phyloP scores from a whole-genome alignment of 2,329 filamentous ascomycete genomes.

The Cladophialophora carrionii region DNA sequence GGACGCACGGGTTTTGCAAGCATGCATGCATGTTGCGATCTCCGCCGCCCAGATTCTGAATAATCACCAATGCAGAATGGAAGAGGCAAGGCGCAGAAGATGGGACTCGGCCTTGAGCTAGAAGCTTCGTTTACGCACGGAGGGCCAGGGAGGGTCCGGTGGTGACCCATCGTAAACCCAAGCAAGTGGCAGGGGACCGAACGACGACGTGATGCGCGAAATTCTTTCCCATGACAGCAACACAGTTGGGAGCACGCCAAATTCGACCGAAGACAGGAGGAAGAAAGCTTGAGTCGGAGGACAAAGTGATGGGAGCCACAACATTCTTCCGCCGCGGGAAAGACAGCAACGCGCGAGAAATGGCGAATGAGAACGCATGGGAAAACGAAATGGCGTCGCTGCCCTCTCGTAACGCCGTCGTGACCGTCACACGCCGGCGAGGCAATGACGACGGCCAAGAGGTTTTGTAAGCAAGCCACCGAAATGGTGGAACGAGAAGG shows the following conservation, averaged over 20 bases:
- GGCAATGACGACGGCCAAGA: slow-evolving; percentile 17
- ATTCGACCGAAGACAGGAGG: slow-evolving; percentile 19
- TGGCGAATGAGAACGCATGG: background rate
- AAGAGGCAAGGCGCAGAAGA: slow-evolving; percentile 5
- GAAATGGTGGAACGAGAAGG: background rate
- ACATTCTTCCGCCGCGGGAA: background rate
- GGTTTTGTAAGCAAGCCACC: slow-evolving; percentile 12
- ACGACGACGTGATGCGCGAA: slow-evolving; percentile 1
- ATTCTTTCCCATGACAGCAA: slow-evolving; percentile 1
- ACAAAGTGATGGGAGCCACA: background rate
- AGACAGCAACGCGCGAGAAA: background rate
- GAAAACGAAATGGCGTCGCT: background rate
- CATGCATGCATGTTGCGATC: background rate
- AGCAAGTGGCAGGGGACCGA: background rate
- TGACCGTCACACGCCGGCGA: background rate
- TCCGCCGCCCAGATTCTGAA: slow-evolving; percentile 18
- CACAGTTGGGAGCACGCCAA: background rate
- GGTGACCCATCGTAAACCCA: background rate
- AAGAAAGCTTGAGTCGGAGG: background rate
- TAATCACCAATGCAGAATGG: slow-evolving; percentile 5
- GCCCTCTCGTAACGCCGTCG: background rate
- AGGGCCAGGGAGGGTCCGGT: background rate
- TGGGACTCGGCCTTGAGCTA: slow-evolving; percentile 13
- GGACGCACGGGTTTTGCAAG: slow-evolving; percentile 25
- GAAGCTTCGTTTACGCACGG: background rate